Base-by-base conservation (phyloP, 169 alveolate genomes). In the Plasmodium gaboni region DNA sequence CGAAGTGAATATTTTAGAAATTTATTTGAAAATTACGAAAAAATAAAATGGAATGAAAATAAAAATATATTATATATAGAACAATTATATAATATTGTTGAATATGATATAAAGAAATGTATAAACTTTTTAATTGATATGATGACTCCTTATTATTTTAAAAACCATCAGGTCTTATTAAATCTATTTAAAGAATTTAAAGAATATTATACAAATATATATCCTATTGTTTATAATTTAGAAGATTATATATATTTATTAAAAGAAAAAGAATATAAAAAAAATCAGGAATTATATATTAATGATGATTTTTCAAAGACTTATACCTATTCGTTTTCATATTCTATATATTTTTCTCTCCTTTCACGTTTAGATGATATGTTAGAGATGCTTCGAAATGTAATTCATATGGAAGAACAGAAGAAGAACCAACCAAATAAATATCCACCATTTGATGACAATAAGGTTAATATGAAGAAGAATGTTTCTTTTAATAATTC, bases 231-330 rank as follows among this genome's bases (percentile, higher is more conserved):
- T 8, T 78, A 78, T 42, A 78, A 78, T 57, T 60, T 78, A 42
- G 89, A 78, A 38, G 89, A 78, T 17, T 78, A 78, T 44, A 9
- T 78, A 67, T 78, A 65, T 53, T 32, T 78, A n/a, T 57, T 78
- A 46, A 78, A 67, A 69, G 89, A 78, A n/a, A 78, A 78, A 51
- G 72, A 65, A 32, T 50, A 51, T 13, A 48, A 78, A 22, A 78
- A 78, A 32, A 51, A 78, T 24, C 22, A 15, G 19, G 57, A 65
- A 19, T 32, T 15, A 42, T 78, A 48, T 42, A 60, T 57, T 1
- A 78, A 78, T 28, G 89, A 78, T 32, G 89, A 78, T 50, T 78
- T 78, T 17, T 53, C 80, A 38, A 78, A 67, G 28, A 65, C 13
- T 1, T 76, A 4, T 44, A 3, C 12, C 0, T 76, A 76, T 42